Percentiles rank a stretch among this genome's conserved stretches.
These are phyloP conservation scores for Leptomonas pyrrhocoris DNA, from an alignment of 208 protist species.

Conservation along the genomic window DNA sequence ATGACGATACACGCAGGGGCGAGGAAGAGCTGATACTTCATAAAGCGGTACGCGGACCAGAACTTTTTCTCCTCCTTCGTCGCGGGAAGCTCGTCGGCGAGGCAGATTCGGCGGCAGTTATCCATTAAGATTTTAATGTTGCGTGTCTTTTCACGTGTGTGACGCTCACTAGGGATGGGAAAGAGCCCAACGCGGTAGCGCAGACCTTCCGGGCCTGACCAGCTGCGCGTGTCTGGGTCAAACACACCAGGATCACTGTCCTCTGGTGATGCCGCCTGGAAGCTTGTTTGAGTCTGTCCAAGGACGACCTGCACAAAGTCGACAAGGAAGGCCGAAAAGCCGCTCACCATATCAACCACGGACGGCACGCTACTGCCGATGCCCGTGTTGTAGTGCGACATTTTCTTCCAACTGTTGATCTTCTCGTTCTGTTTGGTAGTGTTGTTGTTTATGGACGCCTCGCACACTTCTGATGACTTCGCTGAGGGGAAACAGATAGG, in stretches of 20 bases:
- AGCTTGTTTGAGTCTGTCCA: conserved; percentile 69
- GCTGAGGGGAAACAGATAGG: too few species aligned
- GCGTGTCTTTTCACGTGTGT: conserved; percentile 78
- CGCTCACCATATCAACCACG: conserved; percentile 78
- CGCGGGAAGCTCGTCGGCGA: conserved; percentile 81
- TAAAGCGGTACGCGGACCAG: conserved; percentile 88
- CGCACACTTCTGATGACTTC: too few species aligned
- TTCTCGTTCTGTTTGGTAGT: neutral
- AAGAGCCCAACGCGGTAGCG: conserved; percentile 83
- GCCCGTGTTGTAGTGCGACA: conserved; percentile 89
- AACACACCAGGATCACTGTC: conserved; percentile 67
- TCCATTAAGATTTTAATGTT: conserved; percentile 92
- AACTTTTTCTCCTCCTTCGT: conserved; percentile 88
- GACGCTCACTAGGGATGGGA: conserved; percentile 83
- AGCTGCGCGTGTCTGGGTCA: conserved; percentile 73
- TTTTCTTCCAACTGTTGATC: conserved; percentile 15
- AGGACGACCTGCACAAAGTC: conserved; percentile 84
- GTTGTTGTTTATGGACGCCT: too few species aligned
- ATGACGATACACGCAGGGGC: conserved; percentile 71
- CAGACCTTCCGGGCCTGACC: conserved; percentile 74
- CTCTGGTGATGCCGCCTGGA: conserved; percentile 62
- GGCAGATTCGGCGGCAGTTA: conserved; percentile 84
- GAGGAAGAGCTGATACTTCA: conserved; percentile 91
- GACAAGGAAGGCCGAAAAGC: conserved; percentile 58
- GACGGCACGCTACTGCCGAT: conserved; percentile 85